Evolutionary conservation across 345 rosid species (phyloP).

Genomic region (Tarenaya hassleriana): DNA sequence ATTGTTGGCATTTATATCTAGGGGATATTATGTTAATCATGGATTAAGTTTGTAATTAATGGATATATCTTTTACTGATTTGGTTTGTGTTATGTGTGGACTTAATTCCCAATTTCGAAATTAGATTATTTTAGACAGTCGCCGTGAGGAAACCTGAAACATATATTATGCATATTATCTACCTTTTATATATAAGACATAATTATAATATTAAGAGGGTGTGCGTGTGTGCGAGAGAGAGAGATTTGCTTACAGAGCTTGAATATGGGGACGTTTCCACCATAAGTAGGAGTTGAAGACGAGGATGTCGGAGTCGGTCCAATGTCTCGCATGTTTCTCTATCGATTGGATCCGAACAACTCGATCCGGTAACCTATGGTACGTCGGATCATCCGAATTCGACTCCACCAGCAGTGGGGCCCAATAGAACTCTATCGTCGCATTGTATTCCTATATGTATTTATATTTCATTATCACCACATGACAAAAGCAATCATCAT

Average conservation of each 20-base stretch:
- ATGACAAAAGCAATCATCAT: background rate
- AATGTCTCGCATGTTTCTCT: constrained; percentile 67
- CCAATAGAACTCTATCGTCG: constrained; percentile 84
- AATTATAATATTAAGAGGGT: no score
- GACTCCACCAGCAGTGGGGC: constrained; percentile 91
- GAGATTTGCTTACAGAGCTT: constrained; percentile 74
- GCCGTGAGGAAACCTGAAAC: no score
- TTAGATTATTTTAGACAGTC: no score
- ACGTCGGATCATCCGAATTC: constrained; percentile 75
- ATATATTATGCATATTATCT: no score
- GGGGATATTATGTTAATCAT: no score
- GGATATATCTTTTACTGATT: no score
- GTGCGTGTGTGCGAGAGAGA: no score
- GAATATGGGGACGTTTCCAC: constrained; percentile 78
- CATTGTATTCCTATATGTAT: constrained; percentile 62
- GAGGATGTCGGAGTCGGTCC: constrained; percentile 70
- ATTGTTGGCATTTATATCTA: no score
- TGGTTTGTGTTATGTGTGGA: no score
- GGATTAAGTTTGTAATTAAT: no score
- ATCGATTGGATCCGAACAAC: constrained; percentile 73
- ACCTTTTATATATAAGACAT: no score
- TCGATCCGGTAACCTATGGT: constrained; percentile 64
- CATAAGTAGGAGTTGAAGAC: constrained; percentile 84
- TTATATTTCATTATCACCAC: background rate
- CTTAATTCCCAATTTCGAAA: no score